Percentiles rank a stretch among this genome's conserved stretches.
These are phyloP conservation scores for Bipolaris zeicola DNA, from an alignment of 2,329 filamentous ascomycete species.

Conservation along the genomic window DNA sequence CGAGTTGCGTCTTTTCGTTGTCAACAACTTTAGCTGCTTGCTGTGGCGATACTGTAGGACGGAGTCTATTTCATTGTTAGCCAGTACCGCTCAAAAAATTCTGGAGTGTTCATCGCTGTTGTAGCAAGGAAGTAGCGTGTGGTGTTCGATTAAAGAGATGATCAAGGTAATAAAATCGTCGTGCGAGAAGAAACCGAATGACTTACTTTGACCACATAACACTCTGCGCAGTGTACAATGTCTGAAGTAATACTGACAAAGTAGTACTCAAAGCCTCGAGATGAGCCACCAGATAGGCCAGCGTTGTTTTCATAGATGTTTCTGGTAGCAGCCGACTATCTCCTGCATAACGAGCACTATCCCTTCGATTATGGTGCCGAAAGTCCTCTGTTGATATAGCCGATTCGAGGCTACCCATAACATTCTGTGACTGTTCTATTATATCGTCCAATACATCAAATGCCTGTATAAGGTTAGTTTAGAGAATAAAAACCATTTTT, in stretches of 20 bases:
- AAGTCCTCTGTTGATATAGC: slow-evolving; percentile 20
- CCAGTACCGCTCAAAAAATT: background rate
- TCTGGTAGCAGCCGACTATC: slow-evolving; percentile 14
- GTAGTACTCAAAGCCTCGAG: slow-evolving; percentile 45
- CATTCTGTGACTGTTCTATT: slow-evolving; percentile 36
- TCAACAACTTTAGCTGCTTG: slow-evolving; percentile 39
- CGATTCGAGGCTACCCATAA: slow-evolving; percentile 38
- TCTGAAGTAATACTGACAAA: slow-evolving; percentile 47
- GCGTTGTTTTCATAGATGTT: slow-evolving; percentile 23
- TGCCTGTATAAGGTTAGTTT: slow-evolving; percentile 32
- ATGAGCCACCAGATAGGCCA: slow-evolving; percentile 43
- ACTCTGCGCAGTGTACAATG: slow-evolving; percentile 46
- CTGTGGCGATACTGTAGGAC: slow-evolving; percentile 41
- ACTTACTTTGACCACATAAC: slow-evolving; percentile 48
- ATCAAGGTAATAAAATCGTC: no score
- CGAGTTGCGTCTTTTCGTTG: slow-evolving; percentile 46
- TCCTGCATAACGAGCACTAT: slow-evolving; percentile 5
- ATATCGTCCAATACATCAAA: slow-evolving; percentile 43
- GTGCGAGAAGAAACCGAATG: background rate
- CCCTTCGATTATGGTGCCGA: slow-evolving; percentile 7
- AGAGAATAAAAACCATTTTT: background rate
- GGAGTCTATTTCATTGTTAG: slow-evolving; percentile 24
- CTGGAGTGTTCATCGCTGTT: background rate
- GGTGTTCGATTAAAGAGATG: no score
- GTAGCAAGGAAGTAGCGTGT: background rate